Conservation (phyloP, 768 basidiomycete genomes). For the Lyophyllum atratum region DNA sequence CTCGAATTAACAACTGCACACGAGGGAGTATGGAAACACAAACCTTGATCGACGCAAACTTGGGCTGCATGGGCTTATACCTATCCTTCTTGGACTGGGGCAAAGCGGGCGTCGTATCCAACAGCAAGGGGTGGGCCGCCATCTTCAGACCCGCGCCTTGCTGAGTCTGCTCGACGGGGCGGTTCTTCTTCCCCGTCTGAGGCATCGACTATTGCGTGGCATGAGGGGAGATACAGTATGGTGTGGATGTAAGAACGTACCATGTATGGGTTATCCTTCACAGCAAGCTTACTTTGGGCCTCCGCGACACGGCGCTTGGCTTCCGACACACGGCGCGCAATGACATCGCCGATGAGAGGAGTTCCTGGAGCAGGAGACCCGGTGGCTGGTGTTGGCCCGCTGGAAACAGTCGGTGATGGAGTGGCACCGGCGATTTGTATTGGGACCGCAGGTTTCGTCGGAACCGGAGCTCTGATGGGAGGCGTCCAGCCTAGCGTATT, state of each 20-base stretch:
- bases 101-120: slow-evolving; percentile 61
- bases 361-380: slow-evolving; percentile 31
- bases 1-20: neutral
- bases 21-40: slow-evolving; percentile 5
- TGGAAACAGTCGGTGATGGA: slow-evolving; percentile 34
- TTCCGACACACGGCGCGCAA: slow-evolving; percentile 76
- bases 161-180: slow-evolving; percentile 61
- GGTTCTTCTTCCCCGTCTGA: slow-evolving; percentile 54
- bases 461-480: slow-evolving; percentile 41
- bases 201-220: slow-evolving; percentile 47
- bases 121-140: slow-evolving; percentile 85
- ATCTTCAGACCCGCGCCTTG: slow-evolving; percentile 86
- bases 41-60: slow-evolving; percentile 94
- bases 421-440: slow-evolving; percentile 28
- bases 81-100: slow-evolving; percentile 84
- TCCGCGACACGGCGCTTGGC: slow-evolving; percentile 85
- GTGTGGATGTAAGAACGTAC: slow-evolving; percentile 38
- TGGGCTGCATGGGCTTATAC: slow-evolving; percentile 99
- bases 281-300: slow-evolving; percentile 72
- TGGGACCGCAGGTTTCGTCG: slow-evolving; percentile 36
- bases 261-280: slow-evolving; percentile 89
- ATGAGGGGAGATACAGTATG: neutral
- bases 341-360: slow-evolving; percentile 55
- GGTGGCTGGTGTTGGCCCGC: slow-evolving; percentile 47
- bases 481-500: slow-evolving; percentile 32